Evolutionary conservation across 371 early-diverging fungal species (phyloP).

Genomic region (Sporodiniella umbellata): DNA sequence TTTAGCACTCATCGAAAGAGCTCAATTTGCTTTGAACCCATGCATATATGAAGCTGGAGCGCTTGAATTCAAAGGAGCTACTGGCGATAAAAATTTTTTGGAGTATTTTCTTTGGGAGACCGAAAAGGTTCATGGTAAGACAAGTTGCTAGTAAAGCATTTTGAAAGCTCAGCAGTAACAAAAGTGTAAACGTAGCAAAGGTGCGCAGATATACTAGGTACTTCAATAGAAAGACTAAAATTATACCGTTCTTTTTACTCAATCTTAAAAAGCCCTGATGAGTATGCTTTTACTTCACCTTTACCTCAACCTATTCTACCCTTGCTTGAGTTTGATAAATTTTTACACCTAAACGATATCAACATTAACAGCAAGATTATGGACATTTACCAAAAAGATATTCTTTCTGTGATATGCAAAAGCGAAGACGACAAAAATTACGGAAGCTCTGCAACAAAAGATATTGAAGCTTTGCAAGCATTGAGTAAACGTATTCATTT

Average conservation of each 20-base stretch:
- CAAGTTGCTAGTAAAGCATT: no score
- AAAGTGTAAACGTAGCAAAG: slow-evolving; percentile 55
- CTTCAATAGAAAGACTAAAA: not conserved
- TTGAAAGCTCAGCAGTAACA: no score
- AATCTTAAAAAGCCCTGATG: slow-evolving; percentile 73
- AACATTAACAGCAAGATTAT: slow-evolving; percentile 83
- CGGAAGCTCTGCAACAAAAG: slow-evolving; percentile 89
- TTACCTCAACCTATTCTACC: slow-evolving; percentile 89
- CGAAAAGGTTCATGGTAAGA: slow-evolving; percentile 86
- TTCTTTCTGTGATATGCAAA: slow-evolving; percentile 66
- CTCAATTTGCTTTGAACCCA: slow-evolving; percentile 84
- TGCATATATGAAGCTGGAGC: slow-evolving; percentile 71
- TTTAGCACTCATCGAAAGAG: slow-evolving; percentile 86
- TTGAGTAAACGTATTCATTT: slow-evolving; percentile 93
- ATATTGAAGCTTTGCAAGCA: slow-evolving; percentile 90
- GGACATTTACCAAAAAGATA: slow-evolving; percentile 70
- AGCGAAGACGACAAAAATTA: slow-evolving; percentile 82
- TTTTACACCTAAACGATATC: slow-evolving; percentile 72
- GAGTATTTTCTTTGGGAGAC: slow-evolving; percentile 88
- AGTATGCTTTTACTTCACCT: slow-evolving; percentile 87
- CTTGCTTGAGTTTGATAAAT: slow-evolving; percentile 68
- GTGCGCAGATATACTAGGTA: slow-evolving; percentile 77
- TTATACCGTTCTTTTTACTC: not conserved
- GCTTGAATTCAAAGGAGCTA: slow-evolving; percentile 64
- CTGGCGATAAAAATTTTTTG: slow-evolving; percentile 69